Base-by-base conservation (phyloP, 2,329 filamentous ascomycete species). In the Neophaeococcomyces aloes region DNA sequence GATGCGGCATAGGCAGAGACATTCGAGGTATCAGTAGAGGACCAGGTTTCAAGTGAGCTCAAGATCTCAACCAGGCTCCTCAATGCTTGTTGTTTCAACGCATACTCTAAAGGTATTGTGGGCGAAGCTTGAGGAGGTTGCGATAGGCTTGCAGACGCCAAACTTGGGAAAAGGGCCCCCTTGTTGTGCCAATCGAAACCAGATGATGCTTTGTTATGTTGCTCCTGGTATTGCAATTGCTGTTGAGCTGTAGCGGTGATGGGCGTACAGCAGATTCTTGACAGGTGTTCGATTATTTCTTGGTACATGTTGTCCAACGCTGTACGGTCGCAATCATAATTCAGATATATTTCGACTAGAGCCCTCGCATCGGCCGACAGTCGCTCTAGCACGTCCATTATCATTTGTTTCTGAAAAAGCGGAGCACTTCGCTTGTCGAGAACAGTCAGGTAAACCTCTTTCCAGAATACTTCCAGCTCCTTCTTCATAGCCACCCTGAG, bases 271-370 rank as follows among this genome's bases (percentile, higher is more conserved):
- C 87, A 85, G 55, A 94, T 83, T 55, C 82, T 83, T 25, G 89
- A 91, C 14, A 98, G 69, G 62, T 96, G 87, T 61, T 98, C 93
- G 38, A 98, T 88, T 42, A 96, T 81, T 15, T 76, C 71, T 64
- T 98, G 91, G 61, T 94, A 98, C 63, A 96, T 91, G 63, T 98
- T 98, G 65, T 96, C 89, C 47, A 96, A 77, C 7, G 79, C 79
- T 31, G 86, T 87, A 48, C 89, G 76, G 58, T 96, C 93, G 65
- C 91, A 98, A 61, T 98, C 91, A 59, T 98, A 98, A 63, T 98
- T 98, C 50, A 98, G 75, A 63, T 98, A 98, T 11, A 88, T 82
- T 63, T 98, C 91, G 13, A 98, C 91, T 38, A 98, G 63, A 0
- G 86, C 88, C 52, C 86, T 76, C 1, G 89, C 86, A 59, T 98